Conservation (phyloP, 805 yeast genomes). For the Candida rishiriensis region DNA sequence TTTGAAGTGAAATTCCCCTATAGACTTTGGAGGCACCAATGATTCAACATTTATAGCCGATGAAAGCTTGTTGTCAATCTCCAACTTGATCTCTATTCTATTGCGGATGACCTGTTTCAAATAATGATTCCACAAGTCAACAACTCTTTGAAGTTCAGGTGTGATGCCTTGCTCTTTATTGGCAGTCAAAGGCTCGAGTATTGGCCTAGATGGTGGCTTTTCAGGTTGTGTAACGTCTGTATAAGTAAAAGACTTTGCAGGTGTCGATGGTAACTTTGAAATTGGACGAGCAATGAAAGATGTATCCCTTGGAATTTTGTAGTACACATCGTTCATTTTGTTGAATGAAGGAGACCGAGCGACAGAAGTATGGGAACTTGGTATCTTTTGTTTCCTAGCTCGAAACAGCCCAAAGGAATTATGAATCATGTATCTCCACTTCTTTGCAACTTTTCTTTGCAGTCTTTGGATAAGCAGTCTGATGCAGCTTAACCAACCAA, state of each 20-base stretch:
- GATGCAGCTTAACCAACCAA: constrained; percentile 25
- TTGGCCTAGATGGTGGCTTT: background rate
- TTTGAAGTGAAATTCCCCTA: background rate
- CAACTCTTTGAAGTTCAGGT: constrained; percentile 4
- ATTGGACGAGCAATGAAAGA: background rate
- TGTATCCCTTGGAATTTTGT: background rate
- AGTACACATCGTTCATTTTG: background rate
- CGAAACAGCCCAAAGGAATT: background rate
- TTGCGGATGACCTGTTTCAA: constrained; percentile 20
- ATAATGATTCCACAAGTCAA: constrained; percentile 26
- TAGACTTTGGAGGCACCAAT: background rate
- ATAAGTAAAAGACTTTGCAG: background rate
- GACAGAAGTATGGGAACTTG: background rate
- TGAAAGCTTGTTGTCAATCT: constrained; percentile 12
- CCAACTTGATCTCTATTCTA: constrained; percentile 27
- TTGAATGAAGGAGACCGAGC: background rate
- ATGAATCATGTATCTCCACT: constrained; percentile 18
- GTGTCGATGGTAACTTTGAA: background rate
- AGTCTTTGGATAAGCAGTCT: constrained; percentile 8
- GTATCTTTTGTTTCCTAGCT: constrained; percentile 3
- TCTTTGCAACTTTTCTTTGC: constrained; percentile 9
- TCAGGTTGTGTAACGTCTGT: background rate
- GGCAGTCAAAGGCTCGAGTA: background rate
- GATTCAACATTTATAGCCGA: background rate
- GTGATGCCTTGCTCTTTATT: background rate